Evolutionary conservation across 768 basidiomycete species (phyloP).

Genomic region (Mycena haematopus): DNA sequence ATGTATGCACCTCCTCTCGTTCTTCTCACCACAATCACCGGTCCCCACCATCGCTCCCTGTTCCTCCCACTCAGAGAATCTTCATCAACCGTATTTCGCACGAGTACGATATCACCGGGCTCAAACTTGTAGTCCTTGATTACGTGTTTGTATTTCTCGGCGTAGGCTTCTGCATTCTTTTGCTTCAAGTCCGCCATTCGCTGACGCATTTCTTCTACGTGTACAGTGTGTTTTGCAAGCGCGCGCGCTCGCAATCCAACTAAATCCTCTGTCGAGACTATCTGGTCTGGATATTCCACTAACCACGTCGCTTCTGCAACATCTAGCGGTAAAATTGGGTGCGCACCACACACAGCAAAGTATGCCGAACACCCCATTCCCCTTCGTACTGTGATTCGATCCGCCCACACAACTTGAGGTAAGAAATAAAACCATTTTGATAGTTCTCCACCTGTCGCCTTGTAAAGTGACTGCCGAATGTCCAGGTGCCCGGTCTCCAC

Average conservation of each 20-base stretch:
- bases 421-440: not conserved
- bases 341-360: constrained; percentile 29
- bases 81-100: constrained; percentile 31
- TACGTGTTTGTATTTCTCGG: constrained; percentile 24
- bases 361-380: constrained; percentile 31
- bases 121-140: constrained; percentile 25
- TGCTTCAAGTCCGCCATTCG: constrained; percentile 21
- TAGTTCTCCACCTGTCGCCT: not conserved
- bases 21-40: constrained; percentile 29
- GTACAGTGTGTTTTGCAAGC: constrained; percentile 25
- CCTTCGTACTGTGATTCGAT: constrained; percentile 25
- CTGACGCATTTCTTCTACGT: constrained; percentile 25
- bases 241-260: constrained; percentile 28
- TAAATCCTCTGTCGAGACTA: constrained; percentile 28
- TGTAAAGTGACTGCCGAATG: not conserved
- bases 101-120: constrained; percentile 34
- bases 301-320: constrained; percentile 38
- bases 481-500: not conserved
- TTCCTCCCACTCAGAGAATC: constrained; percentile 29
- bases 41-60: constrained; percentile 33
- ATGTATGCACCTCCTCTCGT: constrained; percentile 20
- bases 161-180: constrained; percentile 27
- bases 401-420: constrained; percentile 26
- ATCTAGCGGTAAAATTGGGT: constrained; percentile 34
- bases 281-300: constrained; percentile 20